Percentiles rank a stretch among this genome's conserved stretches.
These are phyloP conservation scores for Aspergillus puulaauensis DNA, from an alignment of 2,329 filamentous ascomycete species.

Conservation along the genomic window DNA sequence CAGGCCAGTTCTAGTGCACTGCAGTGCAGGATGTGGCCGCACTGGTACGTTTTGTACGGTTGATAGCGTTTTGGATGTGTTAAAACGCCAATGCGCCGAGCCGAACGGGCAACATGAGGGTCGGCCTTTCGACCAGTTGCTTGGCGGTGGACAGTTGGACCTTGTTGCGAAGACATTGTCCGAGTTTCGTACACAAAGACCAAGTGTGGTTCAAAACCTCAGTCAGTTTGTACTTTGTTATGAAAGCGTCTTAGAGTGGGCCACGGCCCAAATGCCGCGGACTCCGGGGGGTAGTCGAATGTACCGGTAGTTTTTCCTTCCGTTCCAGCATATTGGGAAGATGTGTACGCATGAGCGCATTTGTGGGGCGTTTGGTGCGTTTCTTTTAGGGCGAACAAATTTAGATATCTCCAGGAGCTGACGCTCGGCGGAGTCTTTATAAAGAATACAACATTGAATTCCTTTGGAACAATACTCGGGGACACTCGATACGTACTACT, in stretches of 20 bases:
- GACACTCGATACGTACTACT: not conserved
- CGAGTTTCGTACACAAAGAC: constrained; percentile 80
- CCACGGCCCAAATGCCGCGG: constrained; percentile 43
- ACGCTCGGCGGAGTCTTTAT: not conserved
- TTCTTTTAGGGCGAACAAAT: not conserved
- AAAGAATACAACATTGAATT: not conserved
- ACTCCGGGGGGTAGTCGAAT: not conserved
- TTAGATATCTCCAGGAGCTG: not conserved
- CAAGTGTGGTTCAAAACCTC: constrained; percentile 96
- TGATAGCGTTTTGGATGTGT: constrained; percentile 92
- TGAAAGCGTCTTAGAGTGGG: constrained; percentile 89
- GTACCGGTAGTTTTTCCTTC: not conserved
- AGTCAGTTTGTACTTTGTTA: constrained; percentile 95
- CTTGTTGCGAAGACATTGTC: constrained; percentile 84
- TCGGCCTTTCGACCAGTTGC: constrained; percentile 55
- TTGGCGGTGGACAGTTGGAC: constrained; percentile 70
- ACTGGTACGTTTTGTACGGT: constrained; percentile 97
- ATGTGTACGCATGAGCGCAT: constrained; percentile 13
- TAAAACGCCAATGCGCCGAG: constrained; percentile 72
- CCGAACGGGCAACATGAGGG: not conserved
- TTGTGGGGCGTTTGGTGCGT: constrained; percentile 12
- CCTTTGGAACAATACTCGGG: not conserved
- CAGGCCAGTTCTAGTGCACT: constrained; percentile 86
- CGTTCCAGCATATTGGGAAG: constrained; percentile 2
- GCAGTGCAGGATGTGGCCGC: constrained; percentile 90